phyloP scores from a whole-genome alignment of 345 rosid genomes.

The Hypericum perforatum region DNA sequence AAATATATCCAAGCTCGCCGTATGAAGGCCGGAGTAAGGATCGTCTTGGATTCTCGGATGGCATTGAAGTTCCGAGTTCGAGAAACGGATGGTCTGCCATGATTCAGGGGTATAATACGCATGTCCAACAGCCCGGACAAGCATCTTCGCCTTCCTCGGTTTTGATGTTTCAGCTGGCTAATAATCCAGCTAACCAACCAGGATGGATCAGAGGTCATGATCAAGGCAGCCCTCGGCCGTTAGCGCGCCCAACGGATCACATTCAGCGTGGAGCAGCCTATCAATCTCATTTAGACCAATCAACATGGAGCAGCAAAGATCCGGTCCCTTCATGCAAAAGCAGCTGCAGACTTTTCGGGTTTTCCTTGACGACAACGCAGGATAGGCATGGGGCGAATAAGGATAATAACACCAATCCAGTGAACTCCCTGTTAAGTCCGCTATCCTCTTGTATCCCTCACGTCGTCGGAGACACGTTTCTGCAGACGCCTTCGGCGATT shows the following conservation, averaged over 20 bases:
- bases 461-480: constrained; percentile 43
- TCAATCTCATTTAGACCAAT: constrained; percentile 17
- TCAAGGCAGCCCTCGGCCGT: constrained; percentile 13
- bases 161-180: constrained; percentile 44
- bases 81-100: constrained; percentile 47
- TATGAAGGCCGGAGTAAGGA: constrained; percentile 37
- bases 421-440: constrained; percentile 19
- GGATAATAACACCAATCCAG: constrained; percentile 15
- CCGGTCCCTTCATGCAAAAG: constrained; percentile 44
- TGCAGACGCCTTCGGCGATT: constrained; percentile 27
- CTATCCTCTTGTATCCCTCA: constrained; percentile 32
- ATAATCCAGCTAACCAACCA: constrained; percentile 17
- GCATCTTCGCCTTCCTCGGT: constrained; percentile 81
- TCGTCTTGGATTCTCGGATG: constrained; percentile 25
- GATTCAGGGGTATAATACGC: constrained; percentile 32
- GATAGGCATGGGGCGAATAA: constrained; percentile 29
- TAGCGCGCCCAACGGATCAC: constrained; percentile 17
- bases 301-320: constrained; percentile 29
- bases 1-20: constrained; percentile 46
- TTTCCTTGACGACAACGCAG: constrained; percentile 58
- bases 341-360: constrained; percentile 92
- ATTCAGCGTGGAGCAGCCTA: constrained; percentile 17
- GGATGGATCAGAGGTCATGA: constrained; percentile 12
- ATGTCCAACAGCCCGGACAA: constrained; percentile 28
- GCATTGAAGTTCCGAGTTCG: constrained; percentile 30